phyloP scores from a whole-genome alignment of 2,329 filamentous ascomycete species.

The Sarocladiaceae sp. region DNA sequence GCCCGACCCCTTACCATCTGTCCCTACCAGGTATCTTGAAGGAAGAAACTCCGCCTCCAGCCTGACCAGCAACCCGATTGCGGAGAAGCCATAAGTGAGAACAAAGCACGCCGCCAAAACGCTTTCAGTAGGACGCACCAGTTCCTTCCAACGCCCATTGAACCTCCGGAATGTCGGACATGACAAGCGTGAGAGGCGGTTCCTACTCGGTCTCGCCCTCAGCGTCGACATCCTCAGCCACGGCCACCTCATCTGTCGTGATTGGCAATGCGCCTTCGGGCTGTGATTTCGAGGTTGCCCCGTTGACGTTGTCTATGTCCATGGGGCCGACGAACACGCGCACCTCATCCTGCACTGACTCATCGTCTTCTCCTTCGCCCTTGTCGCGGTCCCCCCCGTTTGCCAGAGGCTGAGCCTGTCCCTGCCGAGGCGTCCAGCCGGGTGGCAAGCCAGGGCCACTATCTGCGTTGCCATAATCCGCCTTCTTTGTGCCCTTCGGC shows the following conservation, averaged over 20 bases:
- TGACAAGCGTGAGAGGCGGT: neutral
- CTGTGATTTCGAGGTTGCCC: neutral
- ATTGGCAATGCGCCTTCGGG: neutral
- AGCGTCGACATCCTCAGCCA: conserved; percentile 25
- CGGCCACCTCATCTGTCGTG: conserved; percentile 11
- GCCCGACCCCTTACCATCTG: too few relatives aligned
- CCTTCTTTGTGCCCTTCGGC: conserved; percentile 64
- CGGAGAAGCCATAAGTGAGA: too few relatives aligned
- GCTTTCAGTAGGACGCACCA: neutral
- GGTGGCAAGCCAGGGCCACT: conserved; percentile 59
- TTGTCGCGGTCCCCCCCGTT: conserved; percentile 13
- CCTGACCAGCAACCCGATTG: too few relatives aligned
- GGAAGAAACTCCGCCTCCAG: too few relatives aligned
- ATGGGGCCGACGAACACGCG: conserved; percentile 23
- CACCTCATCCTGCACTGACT: conserved; percentile 26
- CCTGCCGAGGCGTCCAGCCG: conserved; percentile 37
- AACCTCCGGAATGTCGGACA: neutral
- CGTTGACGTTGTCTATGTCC: conserved; percentile 12
- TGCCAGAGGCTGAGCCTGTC: conserved; percentile 13
- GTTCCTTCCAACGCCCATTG: conserved; percentile 1
- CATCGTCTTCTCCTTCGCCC: conserved; percentile 15
- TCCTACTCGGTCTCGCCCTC: conserved; percentile 27
- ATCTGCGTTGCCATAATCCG: conserved; percentile 60
- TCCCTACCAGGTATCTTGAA: too few relatives aligned
- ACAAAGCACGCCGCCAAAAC: too few relatives aligned